A percentile compares a stretch with the other conserved stretches of the same genome.
Evolutionary conservation across 2,329 filamentous ascomycete genomes (phyloP).

Genomic region (Lomentospora prolificans): DNA sequence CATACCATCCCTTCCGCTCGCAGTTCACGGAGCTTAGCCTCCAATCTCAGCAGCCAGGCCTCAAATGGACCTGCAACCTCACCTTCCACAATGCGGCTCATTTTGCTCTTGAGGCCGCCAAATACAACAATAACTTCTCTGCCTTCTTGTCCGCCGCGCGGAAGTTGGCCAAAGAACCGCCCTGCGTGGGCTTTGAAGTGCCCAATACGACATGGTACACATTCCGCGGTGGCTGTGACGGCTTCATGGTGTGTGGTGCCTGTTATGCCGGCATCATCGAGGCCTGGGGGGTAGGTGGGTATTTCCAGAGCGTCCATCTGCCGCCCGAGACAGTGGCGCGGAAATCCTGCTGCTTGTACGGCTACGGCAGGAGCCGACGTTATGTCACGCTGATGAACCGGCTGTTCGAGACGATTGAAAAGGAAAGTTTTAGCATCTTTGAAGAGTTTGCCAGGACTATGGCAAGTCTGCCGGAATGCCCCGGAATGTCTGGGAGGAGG

Average conservation of each 20-base stretch:
- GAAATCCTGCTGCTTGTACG: not conserved
- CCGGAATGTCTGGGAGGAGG: not conserved
- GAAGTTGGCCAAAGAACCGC: not conserved
- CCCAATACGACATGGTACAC: not conserved
- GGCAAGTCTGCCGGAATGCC: not conserved
- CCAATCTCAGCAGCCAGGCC: not conserved
- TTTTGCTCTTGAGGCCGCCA: not conserved
- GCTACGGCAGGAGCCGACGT: not conserved
- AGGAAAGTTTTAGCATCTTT: not conserved
- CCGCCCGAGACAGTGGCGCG: not conserved
- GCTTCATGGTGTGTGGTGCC: not conserved
- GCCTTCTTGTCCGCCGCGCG: not conserved
- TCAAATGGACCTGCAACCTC: not conserved
- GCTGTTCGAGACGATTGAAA: not conserved
- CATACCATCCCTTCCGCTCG: not conserved
- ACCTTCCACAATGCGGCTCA: not conserved
- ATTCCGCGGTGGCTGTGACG: not conserved
- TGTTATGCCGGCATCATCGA: not conserved
- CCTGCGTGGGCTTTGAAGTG: not conserved
- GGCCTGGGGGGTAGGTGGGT: not conserved
- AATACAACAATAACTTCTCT: not conserved
- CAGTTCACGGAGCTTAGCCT: not conserved
- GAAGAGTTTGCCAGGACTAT: not conserved
- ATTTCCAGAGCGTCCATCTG: not conserved
- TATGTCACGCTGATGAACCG: not conserved